Evolutionary conservation across 345 rosid species (phyloP).

Genomic region (Ricinus communis): DNA sequence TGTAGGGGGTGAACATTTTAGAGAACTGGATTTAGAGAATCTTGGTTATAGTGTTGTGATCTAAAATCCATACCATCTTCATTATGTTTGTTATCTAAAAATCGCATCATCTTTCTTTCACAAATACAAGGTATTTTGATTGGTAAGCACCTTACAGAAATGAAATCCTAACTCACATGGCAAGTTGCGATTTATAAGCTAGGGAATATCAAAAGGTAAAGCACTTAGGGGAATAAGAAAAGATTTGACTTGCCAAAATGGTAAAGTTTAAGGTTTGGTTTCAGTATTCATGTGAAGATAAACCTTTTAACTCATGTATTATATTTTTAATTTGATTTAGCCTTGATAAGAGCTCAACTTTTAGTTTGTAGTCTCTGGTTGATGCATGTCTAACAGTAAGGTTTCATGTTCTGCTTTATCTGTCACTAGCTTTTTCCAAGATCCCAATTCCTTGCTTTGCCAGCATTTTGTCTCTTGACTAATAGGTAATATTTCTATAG

Average conservation of each 20-base stretch:
- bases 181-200: not conserved
- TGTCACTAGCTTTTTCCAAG: not conserved
- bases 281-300: not conserved
- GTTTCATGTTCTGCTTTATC: not conserved
- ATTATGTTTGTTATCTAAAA: no score
- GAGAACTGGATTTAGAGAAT: not conserved
- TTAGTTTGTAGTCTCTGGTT: not conserved
- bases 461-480: conserved; percentile 1
- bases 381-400: not conserved
- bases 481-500: conserved; percentile 29
- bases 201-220: not conserved
- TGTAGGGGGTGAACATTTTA: not conserved
- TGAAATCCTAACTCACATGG: not conserved
- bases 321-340: no score
- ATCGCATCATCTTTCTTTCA: no score
- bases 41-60: no score
- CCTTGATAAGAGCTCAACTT: no score
- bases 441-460: not conserved
- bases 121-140: no score
- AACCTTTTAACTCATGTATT: no score
- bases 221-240: not conserved
- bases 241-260: no score
- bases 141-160: no score
- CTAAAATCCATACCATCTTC: no score
- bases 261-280: no score